Conservation (phyloP, 2,329 filamentous ascomycete genomes). For the Aaosphaeria arxii region DNA sequence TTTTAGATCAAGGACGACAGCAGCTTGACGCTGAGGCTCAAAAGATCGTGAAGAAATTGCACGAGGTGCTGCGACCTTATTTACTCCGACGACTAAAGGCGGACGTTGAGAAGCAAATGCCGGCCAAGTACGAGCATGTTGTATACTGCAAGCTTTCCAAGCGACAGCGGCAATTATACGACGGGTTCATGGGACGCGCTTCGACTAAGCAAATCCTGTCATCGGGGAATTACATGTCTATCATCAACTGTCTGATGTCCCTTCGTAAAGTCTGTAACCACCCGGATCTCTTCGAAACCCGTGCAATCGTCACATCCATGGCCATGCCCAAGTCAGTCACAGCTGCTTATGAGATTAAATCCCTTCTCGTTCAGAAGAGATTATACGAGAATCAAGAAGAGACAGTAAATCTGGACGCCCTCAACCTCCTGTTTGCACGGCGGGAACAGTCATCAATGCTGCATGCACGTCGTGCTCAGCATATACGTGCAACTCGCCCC, state of each 20-base stretch:
- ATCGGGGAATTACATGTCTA: slow-evolving; percentile 93
- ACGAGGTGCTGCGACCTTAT: slow-evolving; percentile 90
- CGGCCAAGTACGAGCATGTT: slow-evolving; percentile 95
- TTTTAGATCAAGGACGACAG: slow-evolving; percentile 89
- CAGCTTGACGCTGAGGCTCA: slow-evolving; percentile 93
- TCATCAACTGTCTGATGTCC: slow-evolving; percentile 98
- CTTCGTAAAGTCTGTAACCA: slow-evolving; percentile 98
- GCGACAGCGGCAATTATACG: slow-evolving; percentile 90
- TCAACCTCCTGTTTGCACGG: slow-evolving; percentile 73
- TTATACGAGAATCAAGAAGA: slow-evolving; percentile 63
- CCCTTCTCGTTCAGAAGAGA: slow-evolving; percentile 65
- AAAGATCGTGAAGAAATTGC: slow-evolving; percentile 86
- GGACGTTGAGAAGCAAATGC: slow-evolving; percentile 99
- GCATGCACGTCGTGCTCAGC: slow-evolving; percentile 34
- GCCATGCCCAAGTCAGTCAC: slow-evolving; percentile 80
- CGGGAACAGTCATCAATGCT: slow-evolving; percentile 63
- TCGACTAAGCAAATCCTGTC: slow-evolving; percentile 86
- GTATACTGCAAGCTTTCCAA: slow-evolving; percentile 95
- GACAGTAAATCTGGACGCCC: slow-evolving; percentile 68
- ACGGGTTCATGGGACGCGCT: slow-evolving; percentile 87
- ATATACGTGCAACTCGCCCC: slow-evolving; percentile 62
- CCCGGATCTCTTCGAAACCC: slow-evolving; percentile 92
- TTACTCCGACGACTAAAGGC: slow-evolving; percentile 87
- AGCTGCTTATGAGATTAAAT: slow-evolving; percentile 70
- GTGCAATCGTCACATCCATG: slow-evolving; percentile 95